Percentiles rank a stretch among this genome's conserved stretches.
phyloP scores from a whole-genome alignment of 192 early-diverging fungal species.

The Glomus cerebriforme region DNA sequence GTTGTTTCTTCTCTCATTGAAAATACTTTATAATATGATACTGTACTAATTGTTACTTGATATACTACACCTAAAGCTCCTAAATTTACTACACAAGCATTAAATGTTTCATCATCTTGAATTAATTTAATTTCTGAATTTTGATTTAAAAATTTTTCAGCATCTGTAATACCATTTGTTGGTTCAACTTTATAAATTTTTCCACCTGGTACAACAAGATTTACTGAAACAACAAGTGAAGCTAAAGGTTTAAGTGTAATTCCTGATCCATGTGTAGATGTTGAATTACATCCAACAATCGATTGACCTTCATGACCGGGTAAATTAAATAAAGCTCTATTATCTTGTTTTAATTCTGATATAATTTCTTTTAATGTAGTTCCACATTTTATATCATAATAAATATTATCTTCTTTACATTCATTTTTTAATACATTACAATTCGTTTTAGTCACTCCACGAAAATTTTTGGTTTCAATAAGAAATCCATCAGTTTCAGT shows the following conservation, averaged over 20 bases:
- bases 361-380: neutral
- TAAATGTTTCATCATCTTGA: constrained; percentile 8
- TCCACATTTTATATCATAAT: constrained; percentile 22
- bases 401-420: neutral
- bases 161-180: constrained; percentile 4
- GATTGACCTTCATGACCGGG: neutral
- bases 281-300: constrained; percentile 1
- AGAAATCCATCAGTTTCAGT: neutral
- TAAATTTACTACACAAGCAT: neutral
- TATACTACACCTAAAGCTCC: constrained; percentile 1
- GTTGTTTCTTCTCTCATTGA: constrained; percentile 11
- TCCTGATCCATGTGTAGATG: constrained; percentile 1
- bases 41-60: neutral
- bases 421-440: neutral
- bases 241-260: neutral
- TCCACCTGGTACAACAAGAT: neutral
- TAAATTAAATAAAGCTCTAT: neutral
- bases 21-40: neutral
- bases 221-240: neutral
- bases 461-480: neutral
- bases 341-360: neutral
- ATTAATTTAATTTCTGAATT: neutral
- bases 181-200: constrained; percentile 18
- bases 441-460: neutral
- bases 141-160: neutral